Evolutionary conservation across 257 asterid genomes (phyloP), one percentile per base, ranked within the genome.

Genomic region (Linderniella brevidens): DNA sequence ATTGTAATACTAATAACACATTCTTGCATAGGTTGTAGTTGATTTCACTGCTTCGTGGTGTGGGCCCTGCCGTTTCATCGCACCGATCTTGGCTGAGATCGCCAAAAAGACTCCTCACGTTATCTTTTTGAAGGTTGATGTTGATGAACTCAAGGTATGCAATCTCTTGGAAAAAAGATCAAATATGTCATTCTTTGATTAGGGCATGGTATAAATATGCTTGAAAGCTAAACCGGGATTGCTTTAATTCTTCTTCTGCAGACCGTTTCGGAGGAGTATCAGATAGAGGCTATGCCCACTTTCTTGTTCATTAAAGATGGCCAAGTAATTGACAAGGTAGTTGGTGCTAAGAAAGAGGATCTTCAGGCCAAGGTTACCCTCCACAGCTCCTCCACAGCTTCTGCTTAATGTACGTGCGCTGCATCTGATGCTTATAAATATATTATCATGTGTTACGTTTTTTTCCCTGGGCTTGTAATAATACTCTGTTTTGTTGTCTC

Each of bases 21-120:
- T n/a, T n/a, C n/a, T n/a, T n/a, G n/a, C n/a, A n/a, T n/a, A 83
- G 95, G 71, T 80, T 15, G 97, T 87, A 42, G 88, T 87, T 14
- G 95, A 88, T 53, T 84, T 88, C 76, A 88, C 94, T 14, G 94
- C 95, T 49, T 78, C 95, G 44, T 88, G 95, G 97, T 88, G 97
- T 42, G 94, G 93, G 56, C 97, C 97, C 0, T 88, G 95, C 29
- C 79, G 81, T 39, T 54, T 76, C 78, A 80, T 88, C 43, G 79
- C 95, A 48, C 95, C 97, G 1, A 78, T 88, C 64, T 75, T 78
- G 8, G 78, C 80, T 9, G 95, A 80, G 56, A 67, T 84, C 74
- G 94, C 95, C 0, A 84, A 71, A 82, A 83, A 83, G 45, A 58
- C 76, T 19, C 92, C 95, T 13, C 19, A 9, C 54, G 92, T 80